Evolutionary conservation across 2,329 filamentous ascomycete genomes (phyloP).

Genomic region (Pseudogymnoascus sp.): DNA sequence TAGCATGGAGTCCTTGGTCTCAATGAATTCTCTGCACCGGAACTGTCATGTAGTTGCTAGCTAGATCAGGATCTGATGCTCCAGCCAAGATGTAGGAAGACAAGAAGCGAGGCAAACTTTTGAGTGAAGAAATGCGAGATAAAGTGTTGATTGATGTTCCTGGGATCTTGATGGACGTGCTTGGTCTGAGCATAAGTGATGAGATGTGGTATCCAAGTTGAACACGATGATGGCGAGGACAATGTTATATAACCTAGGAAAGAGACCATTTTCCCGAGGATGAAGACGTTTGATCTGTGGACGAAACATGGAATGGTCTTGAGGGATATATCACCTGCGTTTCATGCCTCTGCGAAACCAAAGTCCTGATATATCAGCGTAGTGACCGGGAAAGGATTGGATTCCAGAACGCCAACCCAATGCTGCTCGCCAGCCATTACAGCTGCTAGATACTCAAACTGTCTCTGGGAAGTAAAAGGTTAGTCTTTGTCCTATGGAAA

Average conservation of each 20-base stretch:
- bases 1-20: not conserved
- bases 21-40: not conserved
- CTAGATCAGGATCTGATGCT: not conserved
- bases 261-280: not conserved
- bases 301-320: not conserved
- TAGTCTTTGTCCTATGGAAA: not conserved
- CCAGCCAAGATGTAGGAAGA: not conserved
- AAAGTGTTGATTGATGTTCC: not conserved
- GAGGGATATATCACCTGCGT: not conserved
- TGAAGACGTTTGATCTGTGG: not conserved
- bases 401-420: not conserved
- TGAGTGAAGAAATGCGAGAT: not conserved
- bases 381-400: not conserved
- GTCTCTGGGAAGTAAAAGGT: not conserved
- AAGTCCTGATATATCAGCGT: too few relatives aligned
- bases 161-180: not conserved
- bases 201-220: not conserved
- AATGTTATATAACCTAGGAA: not conserved
- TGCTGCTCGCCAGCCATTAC: not conserved
- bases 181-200: not conserved
- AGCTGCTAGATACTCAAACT: not conserved
- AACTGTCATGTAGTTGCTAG: not conserved
- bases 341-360: not conserved
- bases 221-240: not conserved
- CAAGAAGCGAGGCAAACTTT: too few relatives aligned